Evolutionary conservation across 139 green algal species (phyloP).

Genomic region (Tetraselmis chui): DNA sequence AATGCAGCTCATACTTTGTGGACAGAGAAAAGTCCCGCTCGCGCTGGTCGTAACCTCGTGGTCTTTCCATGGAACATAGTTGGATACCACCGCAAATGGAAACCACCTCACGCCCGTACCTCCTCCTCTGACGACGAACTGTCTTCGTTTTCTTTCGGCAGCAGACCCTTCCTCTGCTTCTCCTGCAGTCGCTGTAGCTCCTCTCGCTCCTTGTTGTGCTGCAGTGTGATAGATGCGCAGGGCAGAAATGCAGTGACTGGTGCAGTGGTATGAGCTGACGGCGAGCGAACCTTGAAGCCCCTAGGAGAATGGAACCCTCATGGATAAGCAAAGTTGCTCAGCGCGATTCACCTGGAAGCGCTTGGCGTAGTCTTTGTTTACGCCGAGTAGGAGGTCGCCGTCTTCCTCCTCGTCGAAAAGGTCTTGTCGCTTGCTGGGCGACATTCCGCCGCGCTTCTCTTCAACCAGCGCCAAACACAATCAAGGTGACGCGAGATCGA

Average conservation of each 20-base stretch:
- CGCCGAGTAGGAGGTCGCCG: slow-evolving; percentile 20
- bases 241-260: not conserved
- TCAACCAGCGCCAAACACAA: no score
- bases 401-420: slow-evolving; percentile 24
- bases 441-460: no score
- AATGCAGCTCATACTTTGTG: no score
- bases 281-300: not conserved
- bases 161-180: slow-evolving; percentile 39
- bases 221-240: slow-evolving; percentile 5
- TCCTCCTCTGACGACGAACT: slow-evolving; percentile 15
- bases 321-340: not conserved
- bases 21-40: no score
- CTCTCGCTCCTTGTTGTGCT: slow-evolving; percentile 78
- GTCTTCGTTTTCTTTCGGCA: not conserved
- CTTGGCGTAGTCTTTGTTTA: slow-evolving; percentile 64
- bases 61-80: no score
- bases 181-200: slow-evolving; percentile 72
- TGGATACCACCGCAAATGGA: no score
- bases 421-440: no score
- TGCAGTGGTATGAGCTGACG: not conserved
- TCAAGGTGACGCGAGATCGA: no score
- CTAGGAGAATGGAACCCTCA: not conserved
- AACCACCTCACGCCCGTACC: slow-evolving; percentile 13
- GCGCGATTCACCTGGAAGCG: slow-evolving; percentile 60
- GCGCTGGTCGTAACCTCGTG: no score